A percentile compares a stretch with the other conserved stretches of the same genome.
These are phyloP conservation scores for Haberlea rhodopensis DNA, from an alignment of 257 asterid genomes.

Conservation along the genomic window DNA sequence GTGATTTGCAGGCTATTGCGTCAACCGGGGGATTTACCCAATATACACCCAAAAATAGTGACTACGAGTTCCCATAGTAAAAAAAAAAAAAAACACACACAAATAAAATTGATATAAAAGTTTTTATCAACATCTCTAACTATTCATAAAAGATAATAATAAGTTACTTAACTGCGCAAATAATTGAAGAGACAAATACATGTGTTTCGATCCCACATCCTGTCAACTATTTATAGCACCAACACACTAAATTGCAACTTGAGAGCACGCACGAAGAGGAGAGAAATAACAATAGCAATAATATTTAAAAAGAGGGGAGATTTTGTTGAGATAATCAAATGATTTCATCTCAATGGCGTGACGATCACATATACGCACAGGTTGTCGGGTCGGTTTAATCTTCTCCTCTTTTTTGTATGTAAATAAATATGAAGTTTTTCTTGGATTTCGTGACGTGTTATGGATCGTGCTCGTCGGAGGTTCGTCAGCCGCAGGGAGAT, in stretches of 20 bases:
- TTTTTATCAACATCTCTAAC: too few relatives aligned
- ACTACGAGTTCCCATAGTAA: too few relatives aligned
- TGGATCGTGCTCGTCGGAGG: slow-evolving; percentile 34
- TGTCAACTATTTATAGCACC: background rate
- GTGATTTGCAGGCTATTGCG: too few relatives aligned
- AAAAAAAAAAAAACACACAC: too few relatives aligned
- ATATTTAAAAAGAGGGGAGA: background rate
- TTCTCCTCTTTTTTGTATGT: background rate
- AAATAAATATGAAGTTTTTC: slow-evolving; percentile 44
- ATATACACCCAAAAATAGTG: too few relatives aligned
- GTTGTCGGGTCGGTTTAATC: background rate
- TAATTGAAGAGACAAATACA: too few relatives aligned
- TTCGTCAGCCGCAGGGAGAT: slow-evolving; percentile 28
- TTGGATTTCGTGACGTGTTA: slow-evolving; percentile 48
- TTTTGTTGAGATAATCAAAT: background rate
- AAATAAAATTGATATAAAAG: too few relatives aligned
- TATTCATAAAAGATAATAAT: too few relatives aligned
- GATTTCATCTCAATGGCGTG: background rate
- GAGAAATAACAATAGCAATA: background rate
- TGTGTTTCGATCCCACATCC: background rate
- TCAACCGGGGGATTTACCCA: too few relatives aligned
- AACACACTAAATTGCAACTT: background rate
- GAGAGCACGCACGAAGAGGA: background rate
- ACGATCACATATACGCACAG: background rate
- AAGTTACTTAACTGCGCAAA: too few relatives aligned